These are phyloP conservation scores for Epithele typhae DNA, from an alignment of 768 basidiomycete species.

Conservation along the genomic window DNA sequence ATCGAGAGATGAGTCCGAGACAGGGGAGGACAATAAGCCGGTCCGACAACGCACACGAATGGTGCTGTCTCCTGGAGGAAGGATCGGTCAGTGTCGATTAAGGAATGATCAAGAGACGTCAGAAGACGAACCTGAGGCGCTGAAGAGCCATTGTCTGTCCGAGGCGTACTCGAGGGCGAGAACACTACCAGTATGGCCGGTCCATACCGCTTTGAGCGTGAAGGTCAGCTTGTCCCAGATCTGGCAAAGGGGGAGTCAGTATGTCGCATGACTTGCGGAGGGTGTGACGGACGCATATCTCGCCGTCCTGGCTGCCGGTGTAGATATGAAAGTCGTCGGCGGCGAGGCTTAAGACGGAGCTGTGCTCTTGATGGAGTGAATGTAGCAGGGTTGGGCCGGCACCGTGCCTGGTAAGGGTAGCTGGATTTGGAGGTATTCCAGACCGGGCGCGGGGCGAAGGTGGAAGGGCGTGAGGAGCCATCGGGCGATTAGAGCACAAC, in stretches of 20 bases:
- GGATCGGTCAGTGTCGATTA: not conserved
- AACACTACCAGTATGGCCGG: slow-evolving; percentile 83
- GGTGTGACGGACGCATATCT: slow-evolving; percentile 60
- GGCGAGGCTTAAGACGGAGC: slow-evolving; percentile 72
- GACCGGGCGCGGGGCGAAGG: no score
- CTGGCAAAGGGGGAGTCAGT: slow-evolving; percentile 33
- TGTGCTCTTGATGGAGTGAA: slow-evolving; percentile 61
- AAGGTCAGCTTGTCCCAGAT: slow-evolving; percentile 82
- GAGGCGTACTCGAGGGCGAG: slow-evolving; percentile 72
- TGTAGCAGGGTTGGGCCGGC: slow-evolving; percentile 42
- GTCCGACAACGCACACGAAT: slow-evolving; percentile 54
- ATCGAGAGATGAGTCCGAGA: slow-evolving; percentile 3
- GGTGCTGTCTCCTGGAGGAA: slow-evolving; percentile 77
- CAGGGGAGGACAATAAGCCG: not conserved
- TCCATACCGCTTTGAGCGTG: slow-evolving; percentile 60
- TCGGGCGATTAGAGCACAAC: no score
- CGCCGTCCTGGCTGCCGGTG: slow-evolving; percentile 73
- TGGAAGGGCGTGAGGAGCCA: no score
- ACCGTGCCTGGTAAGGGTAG: slow-evolving; percentile 15
- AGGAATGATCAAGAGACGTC: not conserved
- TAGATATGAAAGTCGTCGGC: slow-evolving; percentile 73
- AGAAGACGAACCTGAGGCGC: slow-evolving; percentile 63
- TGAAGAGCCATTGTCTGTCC: slow-evolving; percentile 83
- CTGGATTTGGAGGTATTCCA: not conserved
- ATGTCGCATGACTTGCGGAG: not conserved